These are phyloP conservation scores for Thymus mandschuricus DNA, from an alignment of 257 asterid genomes.

Conservation along the genomic window DNA sequence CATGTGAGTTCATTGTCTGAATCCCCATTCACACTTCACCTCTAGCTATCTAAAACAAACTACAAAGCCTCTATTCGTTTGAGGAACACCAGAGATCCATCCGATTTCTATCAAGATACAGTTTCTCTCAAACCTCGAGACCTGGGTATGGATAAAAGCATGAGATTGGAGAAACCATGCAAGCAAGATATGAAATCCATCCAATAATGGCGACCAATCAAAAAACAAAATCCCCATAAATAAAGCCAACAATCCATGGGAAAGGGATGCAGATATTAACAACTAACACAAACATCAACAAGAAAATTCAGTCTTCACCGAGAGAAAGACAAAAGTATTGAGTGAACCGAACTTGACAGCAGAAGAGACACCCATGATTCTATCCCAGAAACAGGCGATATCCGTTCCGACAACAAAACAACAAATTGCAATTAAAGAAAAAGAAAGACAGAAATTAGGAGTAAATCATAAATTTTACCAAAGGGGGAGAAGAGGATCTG, in stretches of 20 bases:
- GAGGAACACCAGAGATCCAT: conserved; percentile 4
- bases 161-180: conserved; percentile 19
- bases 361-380: conserved; percentile 24
- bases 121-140: conserved; percentile 2
- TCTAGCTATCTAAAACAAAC: conserved; percentile 17
- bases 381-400: conserved; percentile 17
- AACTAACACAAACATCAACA: background rate
- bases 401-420: background rate
- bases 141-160: background rate
- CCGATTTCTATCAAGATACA: conserved; percentile 16
- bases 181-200: conserved; percentile 10
- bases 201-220: conserved; percentile 16
- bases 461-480: conserved; percentile 34
- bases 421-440: conserved; percentile 17
- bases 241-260: background rate
- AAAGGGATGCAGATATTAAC: background rate
- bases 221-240: background rate
- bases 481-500: conserved; percentile 43
- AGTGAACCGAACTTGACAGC: conserved; percentile 25
- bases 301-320: conserved; percentile 7
- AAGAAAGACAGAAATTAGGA: background rate
- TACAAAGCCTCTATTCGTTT: background rate
- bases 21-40: conserved; percentile 64
- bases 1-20: conserved; percentile 72
- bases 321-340: background rate